Evolutionary conservation across 2,329 filamentous ascomycete species (phyloP).

Genomic region (Stachybotrys chlorohalonatus): DNA sequence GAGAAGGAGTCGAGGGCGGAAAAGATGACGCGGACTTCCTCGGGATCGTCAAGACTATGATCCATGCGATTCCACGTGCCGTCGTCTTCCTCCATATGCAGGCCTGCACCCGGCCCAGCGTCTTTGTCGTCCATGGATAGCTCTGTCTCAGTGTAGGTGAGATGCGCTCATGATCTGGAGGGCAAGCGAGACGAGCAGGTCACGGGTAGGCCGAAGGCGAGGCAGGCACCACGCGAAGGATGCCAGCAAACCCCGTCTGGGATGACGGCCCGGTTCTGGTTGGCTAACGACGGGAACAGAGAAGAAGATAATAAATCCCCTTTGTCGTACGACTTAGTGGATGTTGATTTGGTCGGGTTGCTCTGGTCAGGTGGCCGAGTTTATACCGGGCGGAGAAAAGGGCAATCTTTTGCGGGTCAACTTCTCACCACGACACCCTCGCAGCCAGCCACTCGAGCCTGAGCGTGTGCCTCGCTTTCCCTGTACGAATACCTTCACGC

Average conservation of each 20-base stretch:
- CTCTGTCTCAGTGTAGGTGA: not conserved
- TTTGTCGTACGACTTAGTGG: not conserved
- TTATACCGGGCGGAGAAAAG: not conserved
- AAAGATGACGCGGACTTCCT: conserved; percentile 73
- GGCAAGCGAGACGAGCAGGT: not conserved
- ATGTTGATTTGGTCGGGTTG: not conserved
- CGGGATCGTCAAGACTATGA: conserved; percentile 61
- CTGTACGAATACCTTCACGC: too few species aligned
- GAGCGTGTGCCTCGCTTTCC: too few species aligned
- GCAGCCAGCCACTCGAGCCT: too few species aligned
- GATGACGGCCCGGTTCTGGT: too few species aligned
- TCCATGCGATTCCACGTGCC: conserved; percentile 52
- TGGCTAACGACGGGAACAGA: too few species aligned
- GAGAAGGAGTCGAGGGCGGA: conserved; percentile 81
- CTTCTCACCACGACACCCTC: not conserved
- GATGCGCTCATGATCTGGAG: not conserved
- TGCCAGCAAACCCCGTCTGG: too few species aligned
- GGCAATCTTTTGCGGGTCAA: not conserved
- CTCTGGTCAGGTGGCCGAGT: not conserved
- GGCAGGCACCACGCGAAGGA: too few species aligned
- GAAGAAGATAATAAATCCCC: not conserved
- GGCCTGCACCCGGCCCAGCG: not conserved
- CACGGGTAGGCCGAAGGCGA: too few species aligned
- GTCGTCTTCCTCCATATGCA: conserved; percentile 18
- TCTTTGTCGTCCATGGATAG: not conserved